These are phyloP conservation scores for Solanum arcanum DNA, from an alignment of 257 asterid species.

Conservation along the genomic window DNA sequence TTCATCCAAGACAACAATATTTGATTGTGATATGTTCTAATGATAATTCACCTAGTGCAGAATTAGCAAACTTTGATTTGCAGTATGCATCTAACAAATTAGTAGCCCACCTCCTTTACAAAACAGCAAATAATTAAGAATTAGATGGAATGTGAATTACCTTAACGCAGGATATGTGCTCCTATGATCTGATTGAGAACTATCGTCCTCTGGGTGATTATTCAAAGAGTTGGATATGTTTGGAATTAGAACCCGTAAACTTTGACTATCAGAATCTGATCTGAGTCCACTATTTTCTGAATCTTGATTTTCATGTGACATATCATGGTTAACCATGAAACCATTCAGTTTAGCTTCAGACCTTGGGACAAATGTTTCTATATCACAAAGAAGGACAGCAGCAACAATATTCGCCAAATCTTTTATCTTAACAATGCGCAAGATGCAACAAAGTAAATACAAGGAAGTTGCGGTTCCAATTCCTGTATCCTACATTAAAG, in stretches of 20 bases:
- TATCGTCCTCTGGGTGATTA: slow-evolving; percentile 22
- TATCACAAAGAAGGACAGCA: slow-evolving; percentile 69
- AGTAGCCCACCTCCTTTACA: neutral
- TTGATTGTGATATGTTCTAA: neutral
- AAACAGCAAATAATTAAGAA: neutral
- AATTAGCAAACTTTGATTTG: neutral
- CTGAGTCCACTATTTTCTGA: slow-evolving; percentile 11
- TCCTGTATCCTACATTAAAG: slow-evolving; percentile 52
- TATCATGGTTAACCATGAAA: slow-evolving; percentile 22
- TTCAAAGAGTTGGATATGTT: slow-evolving; percentile 32
- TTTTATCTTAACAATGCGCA: slow-evolving; percentile 93
- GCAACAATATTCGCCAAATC: slow-evolving; percentile 90
- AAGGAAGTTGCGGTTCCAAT: slow-evolving; percentile 69
- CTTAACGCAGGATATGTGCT: slow-evolving; percentile 37
- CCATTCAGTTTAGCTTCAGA: slow-evolving; percentile 62
- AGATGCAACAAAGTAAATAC: slow-evolving; percentile 90
- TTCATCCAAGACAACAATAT: neutral
- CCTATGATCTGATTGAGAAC: slow-evolving; percentile 17
- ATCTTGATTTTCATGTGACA: slow-evolving; percentile 20
- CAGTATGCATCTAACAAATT: neutral
- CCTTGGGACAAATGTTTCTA: slow-evolving; percentile 32
- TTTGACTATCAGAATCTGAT: slow-evolving; percentile 20
- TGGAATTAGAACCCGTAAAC: slow-evolving; percentile 23
- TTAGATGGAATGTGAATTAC: slow-evolving; percentile 20
- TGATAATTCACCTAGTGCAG: neutral